Conservation (phyloP, 495 filamentous ascomycete genomes). For the Penicillium macrosclerotiorum region DNA sequence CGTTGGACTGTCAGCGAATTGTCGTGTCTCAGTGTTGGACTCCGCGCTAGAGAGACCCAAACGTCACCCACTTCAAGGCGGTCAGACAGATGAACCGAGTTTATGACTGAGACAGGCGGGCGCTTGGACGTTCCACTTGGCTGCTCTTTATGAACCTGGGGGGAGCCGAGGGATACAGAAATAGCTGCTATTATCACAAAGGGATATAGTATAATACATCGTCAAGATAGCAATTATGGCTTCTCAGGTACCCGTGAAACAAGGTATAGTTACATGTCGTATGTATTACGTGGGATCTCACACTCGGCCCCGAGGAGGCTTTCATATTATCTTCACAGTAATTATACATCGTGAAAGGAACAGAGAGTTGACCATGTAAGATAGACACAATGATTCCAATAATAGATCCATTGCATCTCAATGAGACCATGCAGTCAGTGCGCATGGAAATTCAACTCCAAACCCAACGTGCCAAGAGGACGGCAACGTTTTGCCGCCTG, state of each 20-base stretch:
- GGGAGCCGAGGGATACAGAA: neutral
- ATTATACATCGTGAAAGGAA: no score
- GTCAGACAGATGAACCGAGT: conserved; percentile 27
- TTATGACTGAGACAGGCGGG: conserved; percentile 15
- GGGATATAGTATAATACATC: neutral
- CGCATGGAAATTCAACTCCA: no score
- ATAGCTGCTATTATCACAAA: neutral
- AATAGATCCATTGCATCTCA: no score
- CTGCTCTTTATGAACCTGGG: conserved; percentile 1
- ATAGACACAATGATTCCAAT: no score
- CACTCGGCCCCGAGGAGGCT: no score
- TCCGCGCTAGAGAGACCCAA: conserved; percentile 35
- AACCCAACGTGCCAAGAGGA: no score
- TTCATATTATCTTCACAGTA: no score
- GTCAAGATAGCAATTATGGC: conserved; percentile 4
- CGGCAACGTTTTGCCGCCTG: neutral
- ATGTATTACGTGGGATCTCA: no score
- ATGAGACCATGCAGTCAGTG: no score
- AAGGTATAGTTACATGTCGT: no score
- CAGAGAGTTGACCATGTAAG: no score
- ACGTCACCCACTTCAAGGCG: conserved; percentile 39
- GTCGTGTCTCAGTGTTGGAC: conserved; percentile 23
- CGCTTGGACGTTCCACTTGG: conserved; percentile 2
- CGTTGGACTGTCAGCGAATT: conserved; percentile 20
- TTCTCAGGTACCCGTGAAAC: conserved; percentile 16